phyloP scores from a whole-genome alignment of 2,329 filamentous ascomycete genomes.

The Trichophaea hybrida region DNA sequence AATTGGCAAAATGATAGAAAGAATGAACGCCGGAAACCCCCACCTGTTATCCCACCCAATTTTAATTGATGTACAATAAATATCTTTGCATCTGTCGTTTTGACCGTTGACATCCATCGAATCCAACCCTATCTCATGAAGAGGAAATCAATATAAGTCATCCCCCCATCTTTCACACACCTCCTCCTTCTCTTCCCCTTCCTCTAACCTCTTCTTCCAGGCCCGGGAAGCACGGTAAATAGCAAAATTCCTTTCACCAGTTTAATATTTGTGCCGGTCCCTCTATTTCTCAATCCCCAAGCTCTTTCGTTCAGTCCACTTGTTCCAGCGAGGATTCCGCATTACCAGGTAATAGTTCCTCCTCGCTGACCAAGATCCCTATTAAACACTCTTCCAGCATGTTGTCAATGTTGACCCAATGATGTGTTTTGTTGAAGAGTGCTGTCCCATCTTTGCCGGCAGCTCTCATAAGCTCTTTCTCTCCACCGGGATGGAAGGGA shows the following conservation, averaged over 20 bases:
- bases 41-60: background rate
- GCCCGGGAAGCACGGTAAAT: too few species aligned
- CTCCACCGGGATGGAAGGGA: slow-evolving; percentile 79
- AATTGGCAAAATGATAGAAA: background rate
- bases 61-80: background rate
- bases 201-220: too few species aligned
- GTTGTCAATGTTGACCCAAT: slow-evolving; percentile 59
- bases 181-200: too few species aligned
- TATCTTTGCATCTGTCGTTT: background rate
- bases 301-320: slow-evolving; percentile 7
- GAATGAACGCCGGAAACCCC: background rate
- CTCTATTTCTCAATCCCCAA: background rate
- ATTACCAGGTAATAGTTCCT: slow-evolving; percentile 25
- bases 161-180: too few species aligned
- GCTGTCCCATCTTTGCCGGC: slow-evolving; percentile 48
- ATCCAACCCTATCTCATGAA: too few species aligned
- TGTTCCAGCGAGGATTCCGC: slow-evolving; percentile 7
- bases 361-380: slow-evolving; percentile 48
- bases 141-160: too few species aligned
- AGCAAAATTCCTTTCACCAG: too few species aligned
- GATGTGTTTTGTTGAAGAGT: slow-evolving; percentile 52
- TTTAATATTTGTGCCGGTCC: too few species aligned
- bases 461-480: slow-evolving; percentile 52
- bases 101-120: background rate
- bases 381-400: slow-evolving; percentile 52